Conservation (phyloP, 257 asterid genomes). For the Echites panduratus region DNA sequence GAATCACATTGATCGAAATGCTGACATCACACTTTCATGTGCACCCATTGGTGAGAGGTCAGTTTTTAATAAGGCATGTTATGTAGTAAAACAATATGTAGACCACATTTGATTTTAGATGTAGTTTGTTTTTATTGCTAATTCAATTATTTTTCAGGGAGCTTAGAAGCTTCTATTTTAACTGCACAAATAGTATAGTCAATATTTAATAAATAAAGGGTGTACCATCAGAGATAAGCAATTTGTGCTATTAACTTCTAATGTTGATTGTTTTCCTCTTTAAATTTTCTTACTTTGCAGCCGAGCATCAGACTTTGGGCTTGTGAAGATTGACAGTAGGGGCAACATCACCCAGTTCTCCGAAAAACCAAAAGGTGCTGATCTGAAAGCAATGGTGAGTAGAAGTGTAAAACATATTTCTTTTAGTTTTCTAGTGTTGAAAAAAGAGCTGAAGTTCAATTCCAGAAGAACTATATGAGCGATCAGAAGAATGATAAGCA, state of each 20-base stretch:
- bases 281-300: constrained; percentile 35
- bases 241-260: neutral
- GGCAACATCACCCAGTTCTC: constrained; percentile 70
- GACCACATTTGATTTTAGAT: neutral
- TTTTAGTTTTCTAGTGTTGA: neutral
- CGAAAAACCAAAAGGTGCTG: constrained; percentile 79
- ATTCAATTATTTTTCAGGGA: neutral
- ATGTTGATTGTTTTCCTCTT: neutral
- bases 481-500: neutral
- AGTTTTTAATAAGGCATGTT: constrained; percentile 6
- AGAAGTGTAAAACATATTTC: neutral
- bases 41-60: constrained; percentile 82
- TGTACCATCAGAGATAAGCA: neutral
- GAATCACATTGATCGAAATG: constrained; percentile 89
- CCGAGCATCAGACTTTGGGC: constrained; percentile 86
- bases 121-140: neutral
- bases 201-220: neutral
- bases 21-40: constrained; percentile 90
- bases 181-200: neutral
- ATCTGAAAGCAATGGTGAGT: constrained; percentile 83
- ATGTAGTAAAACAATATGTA: neutral
- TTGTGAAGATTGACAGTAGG: constrained; percentile 80
- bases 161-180: neutral
- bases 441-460: constrained; percentile 1
- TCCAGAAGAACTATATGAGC: neutral